Evolutionary conservation across 2,329 filamentous ascomycete species (phyloP).

Genomic region (Zasmidium angulare): DNA sequence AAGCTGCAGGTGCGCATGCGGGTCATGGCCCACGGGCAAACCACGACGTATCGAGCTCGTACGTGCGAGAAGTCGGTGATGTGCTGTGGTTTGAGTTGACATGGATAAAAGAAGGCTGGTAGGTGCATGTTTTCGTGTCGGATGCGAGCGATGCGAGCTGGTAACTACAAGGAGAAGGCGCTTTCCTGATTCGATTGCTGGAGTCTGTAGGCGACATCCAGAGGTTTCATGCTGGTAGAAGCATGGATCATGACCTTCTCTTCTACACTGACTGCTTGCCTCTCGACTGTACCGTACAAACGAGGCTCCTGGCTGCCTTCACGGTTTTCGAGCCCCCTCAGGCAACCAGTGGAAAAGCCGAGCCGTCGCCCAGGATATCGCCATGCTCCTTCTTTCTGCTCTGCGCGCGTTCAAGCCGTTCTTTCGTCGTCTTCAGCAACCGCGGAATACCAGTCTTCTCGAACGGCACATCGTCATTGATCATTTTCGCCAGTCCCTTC

Average conservation of each 20-base stretch:
- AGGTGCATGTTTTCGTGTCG: not conserved
- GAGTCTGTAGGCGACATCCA: too few species aligned
- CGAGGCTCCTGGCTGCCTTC: too few species aligned
- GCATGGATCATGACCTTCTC: too few species aligned
- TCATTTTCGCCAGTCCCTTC: slow-evolving; percentile 45
- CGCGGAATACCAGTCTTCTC: slow-evolving; percentile 17
- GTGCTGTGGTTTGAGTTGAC: not conserved
- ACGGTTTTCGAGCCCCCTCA: too few species aligned
- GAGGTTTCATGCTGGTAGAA: too few species aligned
- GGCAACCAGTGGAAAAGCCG: not conserved
- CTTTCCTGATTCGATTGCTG: too few species aligned
- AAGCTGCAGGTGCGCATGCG: not conserved
- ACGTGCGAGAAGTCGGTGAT: not conserved
- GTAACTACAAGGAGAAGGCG: too few species aligned
- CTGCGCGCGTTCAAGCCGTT: slow-evolving; percentile 17
- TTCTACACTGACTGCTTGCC: too few species aligned
- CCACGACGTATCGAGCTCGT: not conserved
- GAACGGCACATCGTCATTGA: slow-evolving; percentile 9
- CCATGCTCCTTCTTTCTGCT: slow-evolving; percentile 17
- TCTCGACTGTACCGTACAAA: too few species aligned
- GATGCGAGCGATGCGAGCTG: too few species aligned
- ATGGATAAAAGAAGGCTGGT: not conserved
- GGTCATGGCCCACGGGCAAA: not conserved
- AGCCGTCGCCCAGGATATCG: slow-evolving; percentile 19
- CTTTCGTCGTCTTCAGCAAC: slow-evolving; percentile 20